Evolutionary conservation across 176 grass and related monocot genomes (phyloP), one percentile per base, ranked within the genome.

Genomic region (Aegilops sharonensis): DNA sequence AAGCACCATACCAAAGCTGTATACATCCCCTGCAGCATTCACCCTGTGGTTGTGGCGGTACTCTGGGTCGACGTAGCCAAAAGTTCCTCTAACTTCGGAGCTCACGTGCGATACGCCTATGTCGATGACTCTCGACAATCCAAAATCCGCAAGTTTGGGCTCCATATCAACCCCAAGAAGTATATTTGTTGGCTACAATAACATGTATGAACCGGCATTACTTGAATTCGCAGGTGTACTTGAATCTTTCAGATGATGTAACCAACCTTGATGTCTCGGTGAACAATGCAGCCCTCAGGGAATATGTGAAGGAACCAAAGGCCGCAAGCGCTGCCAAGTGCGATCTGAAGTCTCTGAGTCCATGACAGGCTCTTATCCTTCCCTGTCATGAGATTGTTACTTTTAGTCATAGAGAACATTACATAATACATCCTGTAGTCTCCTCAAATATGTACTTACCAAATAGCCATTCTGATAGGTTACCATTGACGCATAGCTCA

Each of bases 261-360:
- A 77, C 88, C n/a, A 88, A 92, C 88, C 90, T 95, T 95, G 34
- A 95, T 45, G 54, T 95, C 90, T 83, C 93, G 85, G 80, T 94
- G 93, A 81, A 94, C 93, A 30, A 95, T 95, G 85, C 90, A 95
- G 64, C 90, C 93, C 62, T 85, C 93, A 39, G 90, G 85, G 75
- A 86, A 95, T 72, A 87, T 88, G 74, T 95, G 93, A 59, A 95
- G 90, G 71, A 92, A 92, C 90, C 93, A 95, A 86, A 95, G 93
- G 48, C 93, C 90, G 3, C 90, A 92, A 64, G 90, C 90, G 2
- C 93, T 90, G 11, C 88, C 90, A 13, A 95, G 69, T 4, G 93
- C 93, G 37, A 95, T 88, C 80, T 88, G 88, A 72, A 95, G 85
- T 54, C 90, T 88, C 60, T 95, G 88, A 52, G 83, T 84, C 90